Base-by-base conservation (phyloP, 345 rosid genomes). In the Atalantia buxifolia region DNA sequence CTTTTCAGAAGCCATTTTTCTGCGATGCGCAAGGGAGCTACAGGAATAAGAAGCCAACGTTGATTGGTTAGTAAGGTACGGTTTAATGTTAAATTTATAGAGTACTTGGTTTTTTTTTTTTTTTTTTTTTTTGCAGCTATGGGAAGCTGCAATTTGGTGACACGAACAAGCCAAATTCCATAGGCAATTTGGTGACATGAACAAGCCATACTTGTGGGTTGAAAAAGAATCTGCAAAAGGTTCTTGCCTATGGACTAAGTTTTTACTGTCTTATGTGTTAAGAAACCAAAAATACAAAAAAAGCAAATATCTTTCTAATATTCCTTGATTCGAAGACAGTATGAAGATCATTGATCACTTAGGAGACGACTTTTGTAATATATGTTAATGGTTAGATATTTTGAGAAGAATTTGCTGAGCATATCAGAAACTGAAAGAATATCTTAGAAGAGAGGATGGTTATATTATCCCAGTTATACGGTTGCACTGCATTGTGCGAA, bases 161-260 rank as follows among this genome's bases (percentile, higher is more conserved):
- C 31, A 35, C 2, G 25, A 30, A 57, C 22, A 14, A 35, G 76
- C 9, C 50, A 57, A n/a, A n/a, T n/a, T n/a, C n/a, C n/a, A n/a
- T n/a, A n/a, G n/a, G 38, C 61, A 74, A 61, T 33, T 56, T 22
- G 66, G n/a, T 72, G 76, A 72, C 31, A 35, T 2, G 25, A 30
- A 57, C 22, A 14, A 35, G 76, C 9, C 50, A 57, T 19, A 9
- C 18, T 53, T 55, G 63, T 21, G n/a, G 60, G 42, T 53, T 62
- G 60, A 19, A 9, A 36, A 21, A 66, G 87, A 80, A 78, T 75
- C 9, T 71, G 12, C 50, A 65, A 27, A 78, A 76, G 60, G 64
- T 82, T 79, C 80, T 66, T 77, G 50, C 91, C 71, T 73, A 35
- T 76, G 81, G 83, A 84, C 83, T 84, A 81, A 78, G 80, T 53